Percentiles rank a stretch among this genome's conserved stretches.
Evolutionary conservation across 129 eudicot genomes (phyloP).

Genomic region (Lactuca saligna): DNA sequence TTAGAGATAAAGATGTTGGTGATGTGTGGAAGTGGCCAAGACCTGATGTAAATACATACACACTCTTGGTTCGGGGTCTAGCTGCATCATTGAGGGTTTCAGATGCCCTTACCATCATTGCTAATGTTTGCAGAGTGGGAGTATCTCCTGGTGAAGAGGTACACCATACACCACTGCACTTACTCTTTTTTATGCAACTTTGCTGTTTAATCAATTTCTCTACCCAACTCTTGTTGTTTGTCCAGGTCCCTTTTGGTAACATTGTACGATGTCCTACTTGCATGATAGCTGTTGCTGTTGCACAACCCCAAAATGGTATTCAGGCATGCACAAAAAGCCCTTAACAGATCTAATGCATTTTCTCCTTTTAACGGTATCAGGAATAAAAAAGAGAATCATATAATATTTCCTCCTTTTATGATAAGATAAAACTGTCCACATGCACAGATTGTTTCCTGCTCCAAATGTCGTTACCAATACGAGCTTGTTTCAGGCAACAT

Average conservation of each 20-base stretch:
- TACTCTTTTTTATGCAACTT: too few relatives aligned
- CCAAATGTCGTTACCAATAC: slow-evolving; percentile 89
- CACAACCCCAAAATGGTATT: slow-evolving; percentile 98
- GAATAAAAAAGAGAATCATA: not conserved
- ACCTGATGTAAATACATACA: slow-evolving; percentile 77
- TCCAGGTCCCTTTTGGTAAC: slow-evolving; percentile 97
- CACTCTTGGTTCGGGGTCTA: slow-evolving; percentile 66
- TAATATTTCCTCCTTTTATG: slow-evolving; percentile 4
- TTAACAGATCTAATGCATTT: slow-evolving; percentile 8
- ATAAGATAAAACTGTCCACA: not conserved
- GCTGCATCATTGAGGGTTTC: slow-evolving; percentile 86
- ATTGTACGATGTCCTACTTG: slow-evolving; percentile 87
- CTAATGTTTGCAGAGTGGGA: slow-evolving; percentile 73
- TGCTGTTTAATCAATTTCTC: slow-evolving; percentile 7
- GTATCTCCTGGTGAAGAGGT: slow-evolving; percentile 95
- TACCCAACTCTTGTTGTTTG: not conserved
- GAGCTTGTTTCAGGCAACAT: slow-evolving; percentile 90
- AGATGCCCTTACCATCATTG: slow-evolving; percentile 76
- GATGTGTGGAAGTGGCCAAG: slow-evolving; percentile 94
- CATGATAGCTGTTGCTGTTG: slow-evolving; percentile 80
- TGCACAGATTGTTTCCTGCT: slow-evolving; percentile 89
- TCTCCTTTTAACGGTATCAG: not conserved
- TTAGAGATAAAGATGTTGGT: slow-evolving; percentile 47
- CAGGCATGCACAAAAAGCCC: slow-evolving; percentile 67
- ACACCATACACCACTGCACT: not conserved